These are phyloP conservation scores for Mucor irregularis DNA, from an alignment of 371 early-diverging fungal genomes.

Conservation along the genomic window DNA sequence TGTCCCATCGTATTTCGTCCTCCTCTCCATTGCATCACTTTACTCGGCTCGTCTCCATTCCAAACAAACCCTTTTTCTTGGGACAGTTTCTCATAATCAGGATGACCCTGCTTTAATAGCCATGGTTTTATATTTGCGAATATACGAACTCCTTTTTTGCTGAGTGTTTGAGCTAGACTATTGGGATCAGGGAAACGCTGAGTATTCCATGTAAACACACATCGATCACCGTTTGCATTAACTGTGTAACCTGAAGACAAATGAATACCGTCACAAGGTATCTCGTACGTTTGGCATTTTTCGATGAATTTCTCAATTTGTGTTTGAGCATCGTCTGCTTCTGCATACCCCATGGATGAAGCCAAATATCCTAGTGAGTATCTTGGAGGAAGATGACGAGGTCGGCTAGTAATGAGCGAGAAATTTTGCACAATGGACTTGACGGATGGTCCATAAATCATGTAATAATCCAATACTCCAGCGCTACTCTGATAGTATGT, in stretches of 20 bases:
- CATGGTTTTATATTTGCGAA: constrained; percentile 70
- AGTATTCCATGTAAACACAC: constrained; percentile 67
- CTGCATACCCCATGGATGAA: constrained; percentile 65
- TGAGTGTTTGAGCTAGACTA: constrained; percentile 32
- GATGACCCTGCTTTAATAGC: constrained; percentile 54
- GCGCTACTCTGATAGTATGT: constrained; percentile 32
- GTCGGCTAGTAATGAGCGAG: constrained; percentile 43
- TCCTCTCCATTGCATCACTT: constrained; percentile 55
- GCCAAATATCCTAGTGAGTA: constrained; percentile 64
- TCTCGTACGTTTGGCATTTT: constrained; percentile 39
- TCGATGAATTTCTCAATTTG: constrained; percentile 44
- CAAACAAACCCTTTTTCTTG: constrained; percentile 46
- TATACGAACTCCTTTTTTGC: constrained; percentile 45
- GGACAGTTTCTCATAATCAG: constrained; percentile 39
- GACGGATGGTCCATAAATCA: constrained; percentile 55
- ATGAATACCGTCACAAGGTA: constrained; percentile 67
- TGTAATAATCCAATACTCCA: constrained; percentile 55
- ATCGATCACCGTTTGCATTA: constrained; percentile 44
- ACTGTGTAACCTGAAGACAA: constrained; percentile 64
- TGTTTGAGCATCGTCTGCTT: constrained; percentile 55
- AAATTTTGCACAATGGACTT: constrained; percentile 40
- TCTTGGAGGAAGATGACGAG: constrained; percentile 50
- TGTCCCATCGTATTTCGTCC: constrained; percentile 48
- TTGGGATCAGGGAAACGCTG: constrained; percentile 52
- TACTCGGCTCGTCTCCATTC: constrained; percentile 35